phyloP scores from a whole-genome alignment of 1,284 basidiomycete species.

The Rhodotorula sp. region DNA sequence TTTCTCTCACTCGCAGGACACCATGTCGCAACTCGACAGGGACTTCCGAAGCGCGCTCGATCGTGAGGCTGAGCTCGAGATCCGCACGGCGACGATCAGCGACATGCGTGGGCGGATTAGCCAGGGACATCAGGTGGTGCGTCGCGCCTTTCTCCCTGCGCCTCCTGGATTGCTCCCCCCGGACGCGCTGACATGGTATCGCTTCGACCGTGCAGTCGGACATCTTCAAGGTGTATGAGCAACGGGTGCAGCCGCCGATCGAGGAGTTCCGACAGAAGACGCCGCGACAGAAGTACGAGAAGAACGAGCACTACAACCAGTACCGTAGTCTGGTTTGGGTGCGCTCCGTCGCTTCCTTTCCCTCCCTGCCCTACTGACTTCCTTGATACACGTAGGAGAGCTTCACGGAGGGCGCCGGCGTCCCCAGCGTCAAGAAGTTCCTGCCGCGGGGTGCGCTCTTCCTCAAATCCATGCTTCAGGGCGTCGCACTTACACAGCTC shows the following conservation, averaged over 20 bases:
- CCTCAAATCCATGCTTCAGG: fast-evolving
- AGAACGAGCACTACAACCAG: constrained; percentile 10
- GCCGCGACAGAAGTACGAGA: constrained; percentile 23
- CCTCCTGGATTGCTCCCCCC: not conserved
- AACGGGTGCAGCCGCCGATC: not conserved
- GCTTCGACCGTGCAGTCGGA: constrained; percentile 17
- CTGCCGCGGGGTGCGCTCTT: constrained; percentile 23
- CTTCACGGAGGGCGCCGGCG: constrained; percentile 9
- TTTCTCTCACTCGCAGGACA: constrained; percentile 1
- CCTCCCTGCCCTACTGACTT: too few relatives aligned
- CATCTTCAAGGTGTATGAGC: constrained; percentile 25
- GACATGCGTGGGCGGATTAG: constrained; percentile 20
- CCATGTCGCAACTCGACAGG: constrained; percentile 19
- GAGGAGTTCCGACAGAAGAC: constrained; percentile 15
- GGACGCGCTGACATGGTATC: not conserved
- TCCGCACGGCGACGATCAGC: constrained; percentile 9
- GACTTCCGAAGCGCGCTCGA: constrained; percentile 25
- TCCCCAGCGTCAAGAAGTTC: constrained; percentile 39
- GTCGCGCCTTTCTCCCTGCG: not conserved
- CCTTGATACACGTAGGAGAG: constrained; percentile 11
- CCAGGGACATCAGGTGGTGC: constrained; percentile 32
- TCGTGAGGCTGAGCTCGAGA: constrained; percentile 11
- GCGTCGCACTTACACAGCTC: not conserved
- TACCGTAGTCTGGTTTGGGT: constrained; percentile 31
- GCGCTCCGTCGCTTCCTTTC: not conserved